These are phyloP conservation scores for Gossypium stocksii DNA, from an alignment of 345 rosid genomes.

Conservation along the genomic window DNA sequence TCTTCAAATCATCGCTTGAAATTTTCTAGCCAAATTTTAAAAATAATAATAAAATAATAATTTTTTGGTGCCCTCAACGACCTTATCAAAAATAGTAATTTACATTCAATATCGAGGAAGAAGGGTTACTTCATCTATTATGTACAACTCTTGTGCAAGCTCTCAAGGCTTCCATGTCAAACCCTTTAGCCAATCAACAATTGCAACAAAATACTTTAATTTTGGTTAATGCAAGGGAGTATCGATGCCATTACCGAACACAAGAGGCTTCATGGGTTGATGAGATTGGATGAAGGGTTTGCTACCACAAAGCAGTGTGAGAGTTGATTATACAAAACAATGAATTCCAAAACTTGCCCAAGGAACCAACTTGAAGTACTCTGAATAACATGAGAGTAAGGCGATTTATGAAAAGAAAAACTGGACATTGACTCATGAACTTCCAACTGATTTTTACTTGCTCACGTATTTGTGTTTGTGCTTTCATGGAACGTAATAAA, in stretches of 20 bases:
- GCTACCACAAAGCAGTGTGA: constrained; percentile 73
- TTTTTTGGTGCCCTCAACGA: too few relatives aligned
- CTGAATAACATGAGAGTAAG: constrained; percentile 63
- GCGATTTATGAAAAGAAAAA: constrained; percentile 60
- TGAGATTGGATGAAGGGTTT: constrained; percentile 89
- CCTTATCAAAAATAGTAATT: too few relatives aligned
- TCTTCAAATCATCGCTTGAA: too few relatives aligned
- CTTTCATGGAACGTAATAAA: constrained; percentile 91
- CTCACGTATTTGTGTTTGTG: constrained; percentile 83
- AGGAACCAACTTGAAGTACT: constrained; percentile 90
- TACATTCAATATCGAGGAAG: constrained; percentile 46
- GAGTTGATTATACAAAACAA: constrained; percentile 63
- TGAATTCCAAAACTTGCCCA: constrained; percentile 88
- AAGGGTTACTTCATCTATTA: constrained; percentile 70
- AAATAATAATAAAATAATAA: too few relatives aligned
- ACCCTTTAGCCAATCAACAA: constrained; percentile 44
- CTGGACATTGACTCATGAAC: constrained; percentile 71
- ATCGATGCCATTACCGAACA: constrained; percentile 87
- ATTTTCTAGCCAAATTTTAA: too few relatives aligned
- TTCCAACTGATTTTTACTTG: constrained; percentile 86
- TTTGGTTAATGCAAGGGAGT: constrained; percentile 74
- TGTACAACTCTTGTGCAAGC: constrained; percentile 72
- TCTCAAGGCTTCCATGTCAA: constrained; percentile 55
- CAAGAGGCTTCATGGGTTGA: constrained; percentile 74
- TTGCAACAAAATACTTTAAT: constrained; percentile 50